Evolutionary conservation across 139 green algal genomes (phyloP).

Genomic region (Chlorella sp.): DNA sequence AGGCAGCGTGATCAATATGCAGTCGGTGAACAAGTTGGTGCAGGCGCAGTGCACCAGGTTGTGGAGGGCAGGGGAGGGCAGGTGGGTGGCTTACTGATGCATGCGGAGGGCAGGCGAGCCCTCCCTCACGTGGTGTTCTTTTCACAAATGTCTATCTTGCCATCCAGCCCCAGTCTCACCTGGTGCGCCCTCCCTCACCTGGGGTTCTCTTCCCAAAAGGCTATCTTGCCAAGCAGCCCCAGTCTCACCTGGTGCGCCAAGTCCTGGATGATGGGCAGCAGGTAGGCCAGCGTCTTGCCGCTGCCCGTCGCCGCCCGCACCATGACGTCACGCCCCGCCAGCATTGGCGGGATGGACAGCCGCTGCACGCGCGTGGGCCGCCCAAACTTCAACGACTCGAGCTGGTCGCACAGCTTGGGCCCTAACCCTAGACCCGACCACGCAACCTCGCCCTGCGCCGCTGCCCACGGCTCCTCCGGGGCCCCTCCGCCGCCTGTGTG

Average conservation of each 20-base stretch:
- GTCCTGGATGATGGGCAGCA: conserved; percentile 79
- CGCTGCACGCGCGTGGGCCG: no score
- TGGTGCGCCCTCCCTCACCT: no score
- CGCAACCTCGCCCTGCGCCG: no score
- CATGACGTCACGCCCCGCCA: no score
- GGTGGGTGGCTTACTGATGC: not conserved
- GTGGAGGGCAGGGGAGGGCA: not conserved
- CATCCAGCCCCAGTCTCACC: conserved; percentile 10
- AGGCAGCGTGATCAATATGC: not conserved
- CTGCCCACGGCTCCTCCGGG: no score
- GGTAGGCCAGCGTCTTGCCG: conserved; percentile 91
- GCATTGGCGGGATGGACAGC: no score
- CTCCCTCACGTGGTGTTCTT: not conserved
- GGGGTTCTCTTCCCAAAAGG: not conserved
- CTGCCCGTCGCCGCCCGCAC: conserved; percentile 72
- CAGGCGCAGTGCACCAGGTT: not conserved
- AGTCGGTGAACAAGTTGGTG: no score
- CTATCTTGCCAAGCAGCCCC: not conserved
- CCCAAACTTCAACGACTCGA: no score
- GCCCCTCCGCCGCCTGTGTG: no score
- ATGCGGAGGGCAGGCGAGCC: not conserved
- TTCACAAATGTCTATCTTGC: not conserved
- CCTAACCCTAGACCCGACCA: no score
- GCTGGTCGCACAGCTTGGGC: no score
- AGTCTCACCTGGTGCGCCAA: conserved; percentile 41